Evolutionary conservation across 352 stramenopile species (phyloP).

Genomic region (Phytophthora cactorum): DNA sequence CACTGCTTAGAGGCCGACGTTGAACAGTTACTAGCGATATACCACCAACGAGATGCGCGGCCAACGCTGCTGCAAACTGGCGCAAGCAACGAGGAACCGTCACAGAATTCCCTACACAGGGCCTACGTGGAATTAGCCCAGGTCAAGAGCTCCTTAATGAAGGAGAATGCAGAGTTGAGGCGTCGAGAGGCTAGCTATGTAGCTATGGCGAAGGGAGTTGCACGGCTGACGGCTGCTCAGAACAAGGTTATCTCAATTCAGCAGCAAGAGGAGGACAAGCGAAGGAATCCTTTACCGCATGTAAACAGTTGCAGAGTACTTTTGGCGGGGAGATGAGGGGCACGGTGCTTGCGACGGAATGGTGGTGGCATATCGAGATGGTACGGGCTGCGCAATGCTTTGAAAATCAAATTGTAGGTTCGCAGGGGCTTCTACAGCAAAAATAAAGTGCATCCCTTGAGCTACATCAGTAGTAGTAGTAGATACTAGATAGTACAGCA

Average conservation of each 20-base stretch:
- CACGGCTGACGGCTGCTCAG: neutral
- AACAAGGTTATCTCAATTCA: neutral
- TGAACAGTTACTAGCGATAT: neutral
- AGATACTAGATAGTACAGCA: no score
- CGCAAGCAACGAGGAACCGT: no score
- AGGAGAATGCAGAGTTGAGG: neutral
- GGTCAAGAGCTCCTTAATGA: neutral
- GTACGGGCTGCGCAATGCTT: no score
- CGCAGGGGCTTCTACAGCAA: no score
- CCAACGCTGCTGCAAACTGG: neutral
- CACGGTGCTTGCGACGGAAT: neutral
- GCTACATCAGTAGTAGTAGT: no score
- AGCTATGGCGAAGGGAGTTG: neutral
- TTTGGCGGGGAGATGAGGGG: neutral
- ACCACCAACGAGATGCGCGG: neutral
- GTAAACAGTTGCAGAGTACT: neutral
- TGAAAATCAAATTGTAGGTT: no score
- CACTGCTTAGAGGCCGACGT: neutral
- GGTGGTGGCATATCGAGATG: neutral
- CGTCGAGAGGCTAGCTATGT: neutral
- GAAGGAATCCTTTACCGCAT: neutral
- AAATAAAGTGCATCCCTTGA: no score
- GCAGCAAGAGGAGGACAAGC: neutral
- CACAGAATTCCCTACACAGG: constrained; percentile 1
- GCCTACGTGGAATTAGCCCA: neutral